Conservation (phyloP, 78 protist genomes). For the Speleostelium caveatum region DNA sequence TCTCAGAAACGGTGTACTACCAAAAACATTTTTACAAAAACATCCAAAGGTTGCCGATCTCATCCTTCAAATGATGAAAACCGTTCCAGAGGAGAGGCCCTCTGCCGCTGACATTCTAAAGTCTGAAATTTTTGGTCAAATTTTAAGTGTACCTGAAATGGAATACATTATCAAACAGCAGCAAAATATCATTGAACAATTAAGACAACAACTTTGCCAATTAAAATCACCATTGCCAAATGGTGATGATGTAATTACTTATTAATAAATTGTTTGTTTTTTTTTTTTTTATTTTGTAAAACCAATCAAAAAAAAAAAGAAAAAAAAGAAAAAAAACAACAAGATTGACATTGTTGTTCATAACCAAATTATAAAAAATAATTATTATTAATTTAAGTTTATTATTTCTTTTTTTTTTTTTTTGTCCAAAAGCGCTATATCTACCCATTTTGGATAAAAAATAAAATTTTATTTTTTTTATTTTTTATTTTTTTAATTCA, state of each 20-base stretch:
- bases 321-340: too few relatives aligned
- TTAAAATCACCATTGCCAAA: slow-evolving; percentile 40
- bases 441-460: not conserved
- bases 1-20: slow-evolving; percentile 39
- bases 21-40: slow-evolving; percentile 22
- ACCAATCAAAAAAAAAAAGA: too few relatives aligned
- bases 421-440: not conserved
- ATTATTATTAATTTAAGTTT: too few relatives aligned
- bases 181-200: slow-evolving; percentile 41
- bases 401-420: too few relatives aligned
- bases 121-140: slow-evolving; percentile 46
- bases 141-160: slow-evolving; percentile 28
- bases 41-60: slow-evolving; percentile 44
- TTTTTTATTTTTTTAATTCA: too few relatives aligned
- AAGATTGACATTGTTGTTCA: too few relatives aligned
- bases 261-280: too few relatives aligned
- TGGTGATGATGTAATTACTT: not conserved
- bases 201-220: slow-evolving; percentile 53
- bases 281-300: too few relatives aligned
- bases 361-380: too few relatives aligned
- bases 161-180: slow-evolving; percentile 62
- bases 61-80: slow-evolving; percentile 22
- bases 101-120: slow-evolving; percentile 69
- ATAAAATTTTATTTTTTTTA: too few relatives aligned
- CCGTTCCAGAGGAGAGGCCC: slow-evolving; percentile 61